Evolutionary conservation across 1,284 basidiomycete species (phyloP).

Genomic region (Ceratobasidium papillatum): DNA sequence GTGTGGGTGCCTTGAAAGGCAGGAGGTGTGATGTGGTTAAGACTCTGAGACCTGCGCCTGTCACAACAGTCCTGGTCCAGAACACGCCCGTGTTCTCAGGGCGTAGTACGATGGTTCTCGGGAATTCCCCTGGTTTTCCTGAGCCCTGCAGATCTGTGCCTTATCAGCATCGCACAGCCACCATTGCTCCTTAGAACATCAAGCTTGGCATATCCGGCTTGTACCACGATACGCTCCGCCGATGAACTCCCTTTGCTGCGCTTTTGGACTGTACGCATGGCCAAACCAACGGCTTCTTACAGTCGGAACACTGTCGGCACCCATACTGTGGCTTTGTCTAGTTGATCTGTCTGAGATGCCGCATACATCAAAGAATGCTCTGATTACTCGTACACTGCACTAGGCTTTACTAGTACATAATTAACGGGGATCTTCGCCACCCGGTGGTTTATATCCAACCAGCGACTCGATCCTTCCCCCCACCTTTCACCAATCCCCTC

Average conservation of each 20-base stretch:
- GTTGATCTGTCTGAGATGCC: too few relatives aligned
- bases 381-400: too few relatives aligned
- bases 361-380: too few relatives aligned
- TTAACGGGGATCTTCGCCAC: neutral
- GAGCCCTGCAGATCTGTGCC: constrained; percentile 15
- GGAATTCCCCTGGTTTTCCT: neutral
- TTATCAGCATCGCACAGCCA: neutral
- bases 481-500: neutral
- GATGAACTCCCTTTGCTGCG: too few relatives aligned
- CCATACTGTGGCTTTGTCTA: too few relatives aligned
- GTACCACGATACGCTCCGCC: too few relatives aligned
- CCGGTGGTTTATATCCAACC: neutral
- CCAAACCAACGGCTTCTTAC: neutral
- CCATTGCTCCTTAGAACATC: too few relatives aligned
- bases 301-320: too few relatives aligned
- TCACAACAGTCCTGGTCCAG: too few relatives aligned
- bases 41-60: neutral
- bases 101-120: neutral
- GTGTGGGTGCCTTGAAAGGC: constrained; percentile 11
- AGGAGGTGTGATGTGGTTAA: neutral
- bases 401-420: neutral
- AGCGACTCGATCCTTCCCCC: neutral
- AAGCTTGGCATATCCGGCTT: too few relatives aligned
- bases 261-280: too few relatives aligned
- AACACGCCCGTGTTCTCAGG: neutral